phyloP scores from a whole-genome alignment of 805 yeast genomes.

The Metschnikowia continentalis region DNA sequence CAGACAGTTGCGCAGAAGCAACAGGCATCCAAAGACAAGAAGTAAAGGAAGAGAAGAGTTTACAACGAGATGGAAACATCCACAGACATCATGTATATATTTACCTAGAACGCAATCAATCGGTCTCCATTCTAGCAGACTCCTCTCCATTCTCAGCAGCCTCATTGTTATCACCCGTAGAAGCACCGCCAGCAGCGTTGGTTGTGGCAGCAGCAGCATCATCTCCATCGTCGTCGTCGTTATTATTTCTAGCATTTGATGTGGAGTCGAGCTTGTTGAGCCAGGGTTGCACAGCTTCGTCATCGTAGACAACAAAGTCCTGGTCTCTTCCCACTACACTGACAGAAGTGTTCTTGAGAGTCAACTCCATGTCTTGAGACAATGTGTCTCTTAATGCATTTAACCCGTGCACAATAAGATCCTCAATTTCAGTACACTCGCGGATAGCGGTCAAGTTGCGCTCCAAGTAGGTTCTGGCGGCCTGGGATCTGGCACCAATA shows the following conservation, averaged over 20 bases:
- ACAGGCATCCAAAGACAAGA: constrained; percentile 6
- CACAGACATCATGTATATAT: constrained; percentile 2
- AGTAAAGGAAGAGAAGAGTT: background rate
- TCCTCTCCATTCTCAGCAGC: constrained; percentile 13
- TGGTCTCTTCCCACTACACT: constrained; percentile 86
- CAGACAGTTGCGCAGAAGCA: constrained; percentile 38
- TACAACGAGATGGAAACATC: background rate
- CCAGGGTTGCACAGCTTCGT: constrained; percentile 83
- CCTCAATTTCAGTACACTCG: constrained; percentile 56
- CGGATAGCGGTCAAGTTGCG: constrained; percentile 70
- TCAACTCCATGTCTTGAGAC: constrained; percentile 90
- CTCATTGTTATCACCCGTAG: constrained; percentile 12
- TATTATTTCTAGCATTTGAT: constrained; percentile 52
- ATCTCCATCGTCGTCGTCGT: constrained; percentile 32
- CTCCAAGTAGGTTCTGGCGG: constrained; percentile 94
- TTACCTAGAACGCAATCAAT: constrained; percentile 15
- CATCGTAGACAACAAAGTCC: constrained; percentile 76
- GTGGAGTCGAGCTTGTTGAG: constrained; percentile 68
- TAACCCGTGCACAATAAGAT: constrained; percentile 79
- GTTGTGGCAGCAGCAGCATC: constrained; percentile 14
- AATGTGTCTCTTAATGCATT: constrained; percentile 90
- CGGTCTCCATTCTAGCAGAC: constrained; percentile 40
- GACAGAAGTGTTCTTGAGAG: constrained; percentile 77
- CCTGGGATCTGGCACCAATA: constrained; percentile 98
- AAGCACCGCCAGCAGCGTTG: constrained; percentile 15